A percentile compares a stretch with the other conserved stretches of the same genome.
These are phyloP conservation scores for Salvia splendens DNA, from an alignment of 257 asterid genomes.

Conservation along the genomic window DNA sequence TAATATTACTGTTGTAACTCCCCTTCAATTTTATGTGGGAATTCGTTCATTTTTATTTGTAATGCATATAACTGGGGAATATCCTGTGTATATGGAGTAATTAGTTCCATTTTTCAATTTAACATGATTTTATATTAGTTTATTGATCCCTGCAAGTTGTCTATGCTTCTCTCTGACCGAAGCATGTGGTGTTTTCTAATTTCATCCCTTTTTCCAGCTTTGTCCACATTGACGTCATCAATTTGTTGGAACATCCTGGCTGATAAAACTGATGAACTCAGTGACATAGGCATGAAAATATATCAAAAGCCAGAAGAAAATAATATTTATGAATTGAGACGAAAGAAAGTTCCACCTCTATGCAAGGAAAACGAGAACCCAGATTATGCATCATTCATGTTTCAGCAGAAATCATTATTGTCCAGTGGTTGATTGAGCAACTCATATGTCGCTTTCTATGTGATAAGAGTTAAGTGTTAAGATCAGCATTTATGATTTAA, in stretches of 20 bases:
- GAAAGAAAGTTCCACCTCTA: slow-evolving; percentile 76
- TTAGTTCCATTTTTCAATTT: slow-evolving; percentile 9
- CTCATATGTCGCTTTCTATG: background rate
- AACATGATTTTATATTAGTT: background rate
- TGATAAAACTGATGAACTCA: slow-evolving; percentile 82
- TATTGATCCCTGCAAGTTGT: background rate
- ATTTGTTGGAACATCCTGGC: slow-evolving; percentile 96
- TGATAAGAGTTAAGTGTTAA: background rate
- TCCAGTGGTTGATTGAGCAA: background rate
- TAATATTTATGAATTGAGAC: slow-evolving; percentile 68
- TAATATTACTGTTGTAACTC: background rate
- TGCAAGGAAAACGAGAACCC: slow-evolving; percentile 91
- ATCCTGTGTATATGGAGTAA: background rate
- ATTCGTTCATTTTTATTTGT: background rate
- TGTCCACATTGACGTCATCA: slow-evolving; percentile 68
- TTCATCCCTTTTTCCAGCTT: slow-evolving; percentile 53
- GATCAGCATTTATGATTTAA: background rate
- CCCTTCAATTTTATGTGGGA: background rate
- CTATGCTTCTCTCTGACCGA: background rate
- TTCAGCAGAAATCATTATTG: slow-evolving; percentile 5
- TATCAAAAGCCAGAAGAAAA: slow-evolving; percentile 89
- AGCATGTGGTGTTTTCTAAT: slow-evolving; percentile 17
- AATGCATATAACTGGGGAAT: background rate
- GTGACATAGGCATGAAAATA: slow-evolving; percentile 77
- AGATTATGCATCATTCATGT: slow-evolving; percentile 37